Evolutionary conservation across 2,329 filamentous ascomycete genomes (phyloP).

Genomic region (Ophiostoma novo-ulmi): DNA sequence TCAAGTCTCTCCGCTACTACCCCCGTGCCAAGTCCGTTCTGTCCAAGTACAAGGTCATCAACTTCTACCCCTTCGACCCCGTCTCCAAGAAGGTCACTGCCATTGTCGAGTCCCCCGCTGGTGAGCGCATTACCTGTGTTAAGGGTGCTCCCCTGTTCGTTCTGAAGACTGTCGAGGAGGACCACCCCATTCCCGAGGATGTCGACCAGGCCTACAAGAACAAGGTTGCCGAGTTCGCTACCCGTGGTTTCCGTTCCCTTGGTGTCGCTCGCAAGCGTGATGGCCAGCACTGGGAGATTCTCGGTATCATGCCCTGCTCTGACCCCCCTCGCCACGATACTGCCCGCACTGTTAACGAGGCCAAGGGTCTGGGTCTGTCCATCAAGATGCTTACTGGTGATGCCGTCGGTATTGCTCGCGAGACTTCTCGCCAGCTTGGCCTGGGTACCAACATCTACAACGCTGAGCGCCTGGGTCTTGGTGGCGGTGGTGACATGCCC

Average conservation of each 20-base stretch:
- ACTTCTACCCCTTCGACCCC: conserved; percentile 85
- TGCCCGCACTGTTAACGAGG: conserved; percentile 82
- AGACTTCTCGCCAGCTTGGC: conserved; percentile 85
- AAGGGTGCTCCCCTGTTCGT: conserved; percentile 89
- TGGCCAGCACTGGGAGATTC: conserved; percentile 78
- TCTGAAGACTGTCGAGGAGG: conserved; percentile 79
- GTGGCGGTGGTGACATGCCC: conserved; percentile 86
- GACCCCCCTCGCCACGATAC: conserved; percentile 89
- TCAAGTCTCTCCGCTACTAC: conserved; percentile 78
- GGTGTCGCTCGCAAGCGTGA: conserved; percentile 87
- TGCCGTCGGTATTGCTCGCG: conserved; percentile 85
- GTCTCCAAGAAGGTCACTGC: conserved; percentile 91
- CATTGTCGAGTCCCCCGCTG: conserved; percentile 74
- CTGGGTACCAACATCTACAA: conserved; percentile 93
- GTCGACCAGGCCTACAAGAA: conserved; percentile 83
- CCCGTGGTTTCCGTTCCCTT: conserved; percentile 88
- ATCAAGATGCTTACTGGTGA: conserved; percentile 98
- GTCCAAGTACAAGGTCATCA: conserved; percentile 75
- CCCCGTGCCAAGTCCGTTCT: conserved; percentile 75
- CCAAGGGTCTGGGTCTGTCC: conserved; percentile 78
- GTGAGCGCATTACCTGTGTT: conserved; percentile 80
- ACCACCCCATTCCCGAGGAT: conserved; percentile 70
- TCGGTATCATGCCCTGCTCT: conserved; percentile 91
- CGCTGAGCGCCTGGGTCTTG: conserved; percentile 83
- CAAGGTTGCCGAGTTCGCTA: conserved; percentile 86